Evolutionary conservation across 768 basidiomycete species (phyloP).

Genomic region (Polyporus arcularius): DNA sequence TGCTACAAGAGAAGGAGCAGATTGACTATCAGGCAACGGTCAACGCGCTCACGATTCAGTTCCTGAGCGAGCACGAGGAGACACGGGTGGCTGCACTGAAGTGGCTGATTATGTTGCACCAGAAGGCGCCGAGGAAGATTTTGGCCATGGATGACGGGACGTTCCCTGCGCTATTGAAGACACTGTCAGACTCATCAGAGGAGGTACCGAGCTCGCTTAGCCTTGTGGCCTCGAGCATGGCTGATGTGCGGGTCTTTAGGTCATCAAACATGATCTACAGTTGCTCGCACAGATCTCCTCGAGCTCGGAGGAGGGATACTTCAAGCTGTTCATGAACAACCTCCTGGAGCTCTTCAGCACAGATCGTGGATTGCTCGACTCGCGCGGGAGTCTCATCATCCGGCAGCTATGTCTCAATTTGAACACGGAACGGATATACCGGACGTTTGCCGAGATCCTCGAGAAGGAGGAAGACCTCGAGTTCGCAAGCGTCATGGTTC

Average conservation of each 20-base stretch:
- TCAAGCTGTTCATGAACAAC: conserved; percentile 94
- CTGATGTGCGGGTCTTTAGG: conserved; percentile 42
- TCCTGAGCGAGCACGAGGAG: conserved; percentile 95
- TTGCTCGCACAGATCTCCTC: conserved; percentile 97
- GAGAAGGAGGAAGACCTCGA: conserved; percentile 99
- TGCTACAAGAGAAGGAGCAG: conserved; percentile 58
- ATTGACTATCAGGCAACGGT: conserved; percentile 95
- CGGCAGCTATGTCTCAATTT: conserved; percentile 92
- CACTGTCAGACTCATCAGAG: conserved; percentile 93
- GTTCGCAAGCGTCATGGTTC: conserved; percentile 96
- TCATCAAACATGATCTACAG: conserved; percentile 95
- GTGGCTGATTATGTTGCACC: conserved; percentile 98
- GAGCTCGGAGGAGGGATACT: conserved; percentile 92
- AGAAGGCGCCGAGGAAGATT: conserved; percentile 97
- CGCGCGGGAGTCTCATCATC: conserved; percentile 92
- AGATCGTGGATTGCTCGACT: conserved; percentile 85
- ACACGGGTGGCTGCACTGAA: conserved; percentile 94
- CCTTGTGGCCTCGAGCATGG: neutral
- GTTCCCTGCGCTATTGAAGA: conserved; percentile 94
- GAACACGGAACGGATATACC: conserved; percentile 93
- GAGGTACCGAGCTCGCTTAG: conserved; percentile 52
- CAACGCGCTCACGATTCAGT: conserved; percentile 88
- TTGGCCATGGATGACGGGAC: conserved; percentile 96
- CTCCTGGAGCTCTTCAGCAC: conserved; percentile 94
- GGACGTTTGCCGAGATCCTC: conserved; percentile 93